Evolutionary conservation across 371 early-diverging fungal species (phyloP).

Genomic region (Mucor velutinosus): DNA sequence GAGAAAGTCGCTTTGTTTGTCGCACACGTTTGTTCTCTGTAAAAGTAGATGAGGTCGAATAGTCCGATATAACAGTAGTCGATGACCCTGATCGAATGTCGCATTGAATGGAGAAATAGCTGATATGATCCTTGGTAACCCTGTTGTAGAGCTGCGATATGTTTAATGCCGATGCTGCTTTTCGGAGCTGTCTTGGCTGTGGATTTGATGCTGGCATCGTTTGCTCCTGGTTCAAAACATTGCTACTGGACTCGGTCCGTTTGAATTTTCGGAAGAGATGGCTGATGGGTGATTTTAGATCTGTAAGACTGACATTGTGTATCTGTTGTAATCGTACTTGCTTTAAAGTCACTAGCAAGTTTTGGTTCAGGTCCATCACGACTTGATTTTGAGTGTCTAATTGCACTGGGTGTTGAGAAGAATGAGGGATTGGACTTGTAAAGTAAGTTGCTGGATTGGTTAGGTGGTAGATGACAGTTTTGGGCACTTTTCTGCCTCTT

Average conservation of each 20-base stretch:
- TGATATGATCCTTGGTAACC: slow-evolving; percentile 43
- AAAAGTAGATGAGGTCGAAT: slow-evolving; percentile 24
- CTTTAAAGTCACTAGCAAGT: slow-evolving; percentile 28
- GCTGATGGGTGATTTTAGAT: slow-evolving; percentile 28
- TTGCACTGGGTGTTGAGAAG: slow-evolving; percentile 30
- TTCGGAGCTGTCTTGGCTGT: slow-evolving; percentile 22
- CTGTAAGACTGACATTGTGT: slow-evolving; percentile 15
- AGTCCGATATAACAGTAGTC: slow-evolving; percentile 30
- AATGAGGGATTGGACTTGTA: slow-evolving; percentile 35
- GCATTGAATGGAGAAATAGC: slow-evolving; percentile 43
- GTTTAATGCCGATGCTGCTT: slow-evolving; percentile 36
- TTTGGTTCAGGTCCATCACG: slow-evolving; percentile 34
- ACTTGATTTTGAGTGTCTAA: slow-evolving; percentile 29
- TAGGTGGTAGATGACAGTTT: slow-evolving; percentile 50
- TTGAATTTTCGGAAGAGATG: slow-evolving; percentile 30
- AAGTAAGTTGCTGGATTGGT: slow-evolving; percentile 48
- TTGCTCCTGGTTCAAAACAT: neutral
- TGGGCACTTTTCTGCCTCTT: slow-evolving; percentile 22
- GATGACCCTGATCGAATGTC: slow-evolving; percentile 18
- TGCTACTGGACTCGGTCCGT: slow-evolving; percentile 8
- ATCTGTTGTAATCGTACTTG: slow-evolving; percentile 30
- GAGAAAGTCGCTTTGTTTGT: slow-evolving; percentile 5
- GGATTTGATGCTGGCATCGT: neutral
- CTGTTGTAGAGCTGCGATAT: slow-evolving; percentile 43
- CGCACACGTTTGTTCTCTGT: slow-evolving; percentile 11